Conservation (phyloP, 2,329 filamentous ascomycete species). For the Apiospora hydei region DNA sequence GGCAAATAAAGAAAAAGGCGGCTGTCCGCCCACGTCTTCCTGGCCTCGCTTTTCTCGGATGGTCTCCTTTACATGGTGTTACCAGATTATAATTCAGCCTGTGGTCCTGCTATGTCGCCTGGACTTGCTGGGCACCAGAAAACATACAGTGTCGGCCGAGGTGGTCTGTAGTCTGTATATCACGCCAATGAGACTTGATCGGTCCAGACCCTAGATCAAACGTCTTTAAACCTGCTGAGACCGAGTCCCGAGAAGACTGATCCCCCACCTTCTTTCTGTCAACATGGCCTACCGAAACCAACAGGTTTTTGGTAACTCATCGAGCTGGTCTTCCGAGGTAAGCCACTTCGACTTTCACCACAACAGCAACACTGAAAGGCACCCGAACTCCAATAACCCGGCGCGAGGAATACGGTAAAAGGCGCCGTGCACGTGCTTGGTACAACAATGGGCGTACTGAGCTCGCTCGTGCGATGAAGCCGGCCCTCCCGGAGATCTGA, state of each 20-base stretch:
- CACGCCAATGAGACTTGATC: neutral
- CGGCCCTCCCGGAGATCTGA: constrained; percentile 12
- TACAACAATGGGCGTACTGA: neutral
- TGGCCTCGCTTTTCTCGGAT: neutral
- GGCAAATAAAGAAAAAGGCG: constrained; percentile 2
- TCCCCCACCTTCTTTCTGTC: constrained; percentile 18
- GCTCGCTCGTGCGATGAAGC: neutral
- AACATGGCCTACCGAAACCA: constrained; percentile 22
- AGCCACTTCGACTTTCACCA: constrained; percentile 21
- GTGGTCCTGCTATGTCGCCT: neutral
- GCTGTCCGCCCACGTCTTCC: constrained; percentile 3
- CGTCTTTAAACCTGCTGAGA: neutral
- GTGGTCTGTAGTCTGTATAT: constrained; percentile 9
- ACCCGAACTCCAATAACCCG: constrained; percentile 7
- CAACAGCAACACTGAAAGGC: neutral
- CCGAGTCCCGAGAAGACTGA: neutral
- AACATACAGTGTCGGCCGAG: neutral
- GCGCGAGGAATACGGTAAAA: neutral
- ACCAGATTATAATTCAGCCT: neutral
- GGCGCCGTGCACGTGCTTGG: neutral
- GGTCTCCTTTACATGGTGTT: neutral
- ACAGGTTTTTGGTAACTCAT: neutral
- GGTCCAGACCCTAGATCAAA: neutral
- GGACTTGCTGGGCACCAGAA: neutral
- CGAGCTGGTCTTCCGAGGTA: constrained; percentile 24